Base-by-base conservation (phyloP, 352 stramenopile species). In the Phytophthora ohioensis region DNA sequence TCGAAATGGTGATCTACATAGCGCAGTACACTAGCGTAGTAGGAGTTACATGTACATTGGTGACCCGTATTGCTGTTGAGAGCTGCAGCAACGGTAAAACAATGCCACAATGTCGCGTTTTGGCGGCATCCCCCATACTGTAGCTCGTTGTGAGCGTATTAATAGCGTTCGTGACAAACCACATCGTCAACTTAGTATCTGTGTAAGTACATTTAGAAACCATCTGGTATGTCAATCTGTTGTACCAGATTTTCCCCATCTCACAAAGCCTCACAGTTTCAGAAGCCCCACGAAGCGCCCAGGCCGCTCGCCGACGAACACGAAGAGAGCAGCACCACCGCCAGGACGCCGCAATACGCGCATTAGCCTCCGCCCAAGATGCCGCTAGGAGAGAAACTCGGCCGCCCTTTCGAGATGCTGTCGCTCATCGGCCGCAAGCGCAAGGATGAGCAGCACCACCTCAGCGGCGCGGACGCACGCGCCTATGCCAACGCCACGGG, bases 381-480 rank as follows among this genome's bases (percentile, higher is more conserved):
- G 80, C 76, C 80, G 58, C 62, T 88, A 5, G 79, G 80, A 67
- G 80, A 88, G 27, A 88, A 86, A 62, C 73, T 85, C 12, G 75
- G 79, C 41, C 76, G 76, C 47, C 78, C 80, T 39, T 92, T 92
- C 51, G 82, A 91, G 78, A 48, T 92, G 58, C 72, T 92, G 17
- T 90, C 82, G 27, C 82, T 92, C 36, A 71, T 87, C 7, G 79
- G 84, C 31, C 80, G 84, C 57, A 90, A 88, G 56, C 87, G 85
- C 59, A 84, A 85, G 54, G 69, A 88, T 30, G 73, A 85, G 34
- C 57, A 57, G n/a, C 61, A 67, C 21, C 69, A 9, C 42, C 52
- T 75, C 41, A 74, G 53, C 55, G 41, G 47, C 36, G 43, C 59
- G n/a, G 67, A 70, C 9, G 54, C 68, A 32, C 60, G 63, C 46